These are phyloP conservation scores for Ceriops tagal DNA, from an alignment of 345 rosid genomes.

Conservation along the genomic window DNA sequence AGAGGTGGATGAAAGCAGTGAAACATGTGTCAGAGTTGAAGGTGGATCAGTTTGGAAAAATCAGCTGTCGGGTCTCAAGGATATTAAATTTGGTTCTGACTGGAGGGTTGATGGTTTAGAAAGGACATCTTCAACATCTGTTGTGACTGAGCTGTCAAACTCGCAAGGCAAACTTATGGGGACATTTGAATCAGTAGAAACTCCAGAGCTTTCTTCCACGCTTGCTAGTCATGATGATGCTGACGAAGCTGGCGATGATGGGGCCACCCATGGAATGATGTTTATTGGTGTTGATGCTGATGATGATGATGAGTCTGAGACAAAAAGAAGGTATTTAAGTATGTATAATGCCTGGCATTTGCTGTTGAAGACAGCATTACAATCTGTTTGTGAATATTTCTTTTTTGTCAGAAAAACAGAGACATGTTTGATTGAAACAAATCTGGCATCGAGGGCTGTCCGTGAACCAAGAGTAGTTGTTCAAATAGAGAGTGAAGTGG, in stretches of 20 bases:
- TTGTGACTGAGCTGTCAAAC: conserved; percentile 38
- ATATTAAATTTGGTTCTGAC: conserved; percentile 28
- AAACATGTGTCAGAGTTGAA: conserved; percentile 27
- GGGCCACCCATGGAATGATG: conserved; percentile 58
- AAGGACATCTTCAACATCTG: conserved; percentile 61
- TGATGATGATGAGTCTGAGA: conserved; percentile 78
- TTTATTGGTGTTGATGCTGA: conserved; percentile 61
- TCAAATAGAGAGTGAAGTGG: conserved; percentile 64
- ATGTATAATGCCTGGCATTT: conserved; percentile 5
- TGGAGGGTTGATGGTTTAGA: conserved; percentile 42
- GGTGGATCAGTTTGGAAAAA: conserved; percentile 37
- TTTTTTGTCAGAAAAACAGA: conserved; percentile 64
- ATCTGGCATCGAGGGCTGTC: conserved; percentile 56
- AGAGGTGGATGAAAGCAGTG: conserved; percentile 34
- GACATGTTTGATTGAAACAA: conserved; percentile 67
- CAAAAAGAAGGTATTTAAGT: conserved; percentile 74
- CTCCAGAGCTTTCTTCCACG: conserved; percentile 62
- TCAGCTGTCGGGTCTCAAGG: conserved; percentile 27
- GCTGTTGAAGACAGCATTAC: background rate
- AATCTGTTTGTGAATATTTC: background rate
- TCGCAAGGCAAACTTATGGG: conserved; percentile 32
- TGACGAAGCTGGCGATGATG: conserved; percentile 40
- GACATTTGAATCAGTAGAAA: conserved; percentile 38
- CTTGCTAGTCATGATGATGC: conserved; percentile 72
- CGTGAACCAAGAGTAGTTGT: conserved; percentile 66